Conservation (phyloP, 148 eudicot genomes). For the Cornus suecica region DNA sequence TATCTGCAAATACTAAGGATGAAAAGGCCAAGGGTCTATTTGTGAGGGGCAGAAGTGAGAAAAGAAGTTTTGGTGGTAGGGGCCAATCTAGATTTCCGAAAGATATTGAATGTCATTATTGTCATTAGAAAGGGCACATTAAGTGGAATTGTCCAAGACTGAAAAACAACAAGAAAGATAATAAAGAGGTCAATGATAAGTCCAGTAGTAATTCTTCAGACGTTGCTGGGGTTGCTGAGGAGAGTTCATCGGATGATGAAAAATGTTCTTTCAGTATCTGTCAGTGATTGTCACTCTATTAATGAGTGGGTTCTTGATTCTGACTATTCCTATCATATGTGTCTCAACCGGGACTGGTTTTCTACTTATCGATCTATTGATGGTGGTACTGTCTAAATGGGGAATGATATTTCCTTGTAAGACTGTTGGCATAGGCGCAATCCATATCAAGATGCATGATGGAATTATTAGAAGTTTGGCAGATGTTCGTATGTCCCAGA, state of each 20-base stretch:
- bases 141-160: not conserved
- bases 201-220: not conserved
- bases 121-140: not conserved
- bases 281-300: too few relatives aligned
- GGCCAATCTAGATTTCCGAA: too few relatives aligned
- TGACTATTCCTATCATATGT: not conserved
- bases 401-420: not conserved
- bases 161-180: not conserved
- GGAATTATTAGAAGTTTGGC: not conserved
- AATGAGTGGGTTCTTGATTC: too few relatives aligned
- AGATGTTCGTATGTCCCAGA: not conserved
- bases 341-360: conserved; percentile 1
- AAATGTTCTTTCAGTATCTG: not conserved
- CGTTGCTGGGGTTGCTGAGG: not conserved
- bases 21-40: too few relatives aligned
- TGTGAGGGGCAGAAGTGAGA: too few relatives aligned
- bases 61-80: too few relatives aligned
- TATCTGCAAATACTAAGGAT: too few relatives aligned
- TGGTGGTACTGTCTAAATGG: conserved; percentile 1
- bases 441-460: not conserved
- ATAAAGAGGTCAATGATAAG: too few relatives aligned
- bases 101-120: too few relatives aligned
- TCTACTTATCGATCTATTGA: not conserved
- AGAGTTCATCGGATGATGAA: not conserved
- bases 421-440: not conserved